Conservation (phyloP, 495 filamentous ascomycete species). For the Penicillium canariense region DNA sequence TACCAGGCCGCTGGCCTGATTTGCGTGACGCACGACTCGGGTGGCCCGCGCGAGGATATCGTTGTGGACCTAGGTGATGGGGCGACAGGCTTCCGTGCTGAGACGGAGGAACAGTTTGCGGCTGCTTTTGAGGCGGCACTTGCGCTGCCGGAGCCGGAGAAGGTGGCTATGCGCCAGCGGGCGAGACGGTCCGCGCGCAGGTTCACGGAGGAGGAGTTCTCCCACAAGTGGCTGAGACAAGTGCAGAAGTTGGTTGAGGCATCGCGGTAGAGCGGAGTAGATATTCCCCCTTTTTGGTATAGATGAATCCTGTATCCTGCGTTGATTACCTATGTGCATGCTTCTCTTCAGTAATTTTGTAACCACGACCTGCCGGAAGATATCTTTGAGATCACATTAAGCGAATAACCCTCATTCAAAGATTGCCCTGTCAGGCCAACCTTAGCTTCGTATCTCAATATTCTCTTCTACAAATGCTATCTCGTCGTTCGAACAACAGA, state of each 20-base stretch:
- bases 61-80: constrained; percentile 74
- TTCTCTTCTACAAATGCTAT: too few relatives aligned
- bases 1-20: constrained; percentile 95
- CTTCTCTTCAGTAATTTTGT: too few relatives aligned
- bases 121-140: constrained; percentile 73
- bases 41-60: constrained; percentile 90
- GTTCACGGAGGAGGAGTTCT: constrained; percentile 88
- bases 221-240: constrained; percentile 65
- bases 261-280: constrained; percentile 18
- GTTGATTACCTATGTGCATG: neutral
- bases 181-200: constrained; percentile 73
- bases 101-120: constrained; percentile 72
- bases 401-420: neutral
- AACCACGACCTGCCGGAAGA: too few relatives aligned
- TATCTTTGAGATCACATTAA: neutral
- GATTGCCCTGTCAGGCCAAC: too few relatives aligned
- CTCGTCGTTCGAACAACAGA: neutral
- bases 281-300: constrained; percentile 8
- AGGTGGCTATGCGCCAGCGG: constrained; percentile 65
- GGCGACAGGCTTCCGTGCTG: constrained; percentile 83
- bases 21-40: constrained; percentile 85
- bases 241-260: constrained; percentile 64
- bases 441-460: neutral
- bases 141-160: constrained; percentile 61
- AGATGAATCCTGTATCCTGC: constrained; percentile 5